Percentiles rank a stretch among this genome's conserved stretches.
Conservation (phyloP, 768 basidiomycete species). For the Mycena pura region DNA sequence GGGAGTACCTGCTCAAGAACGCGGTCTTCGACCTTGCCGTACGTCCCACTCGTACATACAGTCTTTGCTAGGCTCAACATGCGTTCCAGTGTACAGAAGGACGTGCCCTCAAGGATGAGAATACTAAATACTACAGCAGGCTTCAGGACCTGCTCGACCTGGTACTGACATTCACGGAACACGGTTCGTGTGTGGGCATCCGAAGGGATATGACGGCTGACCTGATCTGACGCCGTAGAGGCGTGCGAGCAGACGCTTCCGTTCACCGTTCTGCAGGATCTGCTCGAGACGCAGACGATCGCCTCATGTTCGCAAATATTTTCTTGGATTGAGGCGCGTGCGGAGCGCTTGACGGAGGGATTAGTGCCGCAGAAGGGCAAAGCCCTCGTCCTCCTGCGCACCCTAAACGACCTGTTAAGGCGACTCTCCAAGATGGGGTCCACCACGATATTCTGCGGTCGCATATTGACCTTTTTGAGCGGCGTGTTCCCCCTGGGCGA, state of each 20-base stretch:
- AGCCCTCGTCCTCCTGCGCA: constrained; percentile 82
- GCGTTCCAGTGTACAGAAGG: constrained; percentile 72
- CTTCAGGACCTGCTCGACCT: constrained; percentile 73
- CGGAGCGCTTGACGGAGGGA: constrained; percentile 71
- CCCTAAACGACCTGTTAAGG: constrained; percentile 85
- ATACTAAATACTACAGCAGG: constrained; percentile 64
- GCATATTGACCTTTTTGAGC: constrained; percentile 87
- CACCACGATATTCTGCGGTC: constrained; percentile 87
- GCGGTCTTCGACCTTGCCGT: constrained; percentile 79
- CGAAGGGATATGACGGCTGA: neutral
- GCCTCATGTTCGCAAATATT: constrained; percentile 86
- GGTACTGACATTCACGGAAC: constrained; percentile 77
- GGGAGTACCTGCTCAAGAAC: constrained; percentile 76
- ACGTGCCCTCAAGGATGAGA: constrained; percentile 58
- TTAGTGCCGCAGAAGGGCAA: constrained; percentile 90
- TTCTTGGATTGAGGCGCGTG: constrained; percentile 83
- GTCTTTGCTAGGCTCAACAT: neutral
- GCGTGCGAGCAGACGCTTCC: constrained; percentile 81
- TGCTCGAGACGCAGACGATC: constrained; percentile 87
- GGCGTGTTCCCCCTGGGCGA: constrained; percentile 88
- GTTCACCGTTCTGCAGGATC: constrained; percentile 76
- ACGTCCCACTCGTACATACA: constrained; percentile 36
- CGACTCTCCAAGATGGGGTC: constrained; percentile 86
- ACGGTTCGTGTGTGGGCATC: constrained; percentile 53
- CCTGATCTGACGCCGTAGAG: constrained; percentile 47